Percentiles rank a stretch among this genome's conserved stretches.
Conservation (phyloP, 129 eudicot species). For the Kitagawia praeruptora region DNA sequence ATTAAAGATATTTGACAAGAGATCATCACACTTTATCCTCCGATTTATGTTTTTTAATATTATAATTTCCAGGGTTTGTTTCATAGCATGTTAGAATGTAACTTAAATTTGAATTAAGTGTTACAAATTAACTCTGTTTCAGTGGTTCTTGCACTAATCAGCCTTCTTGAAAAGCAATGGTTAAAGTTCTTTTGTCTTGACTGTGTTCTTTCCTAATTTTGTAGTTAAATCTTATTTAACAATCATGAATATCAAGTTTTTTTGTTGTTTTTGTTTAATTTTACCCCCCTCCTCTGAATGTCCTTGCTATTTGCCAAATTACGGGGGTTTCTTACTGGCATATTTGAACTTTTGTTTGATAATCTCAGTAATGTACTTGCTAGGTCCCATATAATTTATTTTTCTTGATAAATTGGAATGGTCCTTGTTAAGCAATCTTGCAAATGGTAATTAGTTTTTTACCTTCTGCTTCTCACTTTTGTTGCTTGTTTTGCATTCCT, state of each 20-base stretch:
- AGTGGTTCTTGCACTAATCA: neutral
- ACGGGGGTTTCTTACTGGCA: neutral
- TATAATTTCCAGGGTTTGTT: neutral
- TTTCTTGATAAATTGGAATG: neutral
- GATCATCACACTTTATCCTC: neutral
- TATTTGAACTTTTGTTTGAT: neutral
- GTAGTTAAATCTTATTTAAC: neutral
- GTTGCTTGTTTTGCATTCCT: neutral
- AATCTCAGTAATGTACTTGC: neutral
- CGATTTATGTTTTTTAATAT: neutral
- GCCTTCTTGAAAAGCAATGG: too few species aligned
- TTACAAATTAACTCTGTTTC: neutral
- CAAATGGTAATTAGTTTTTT: neutral
- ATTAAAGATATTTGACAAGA: too few species aligned
- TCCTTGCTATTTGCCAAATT: too few species aligned
- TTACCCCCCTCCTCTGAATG: too few species aligned
- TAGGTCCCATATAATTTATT: neutral
- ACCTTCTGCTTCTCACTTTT: neutral
- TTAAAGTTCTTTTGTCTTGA: neutral
- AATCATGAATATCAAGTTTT: too few species aligned
- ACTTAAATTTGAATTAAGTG: neutral
- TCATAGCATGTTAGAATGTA: neutral
- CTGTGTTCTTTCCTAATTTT: neutral
- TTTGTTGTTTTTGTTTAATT: too few species aligned
- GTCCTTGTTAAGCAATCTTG: neutral